phyloP scores from a whole-genome alignment of 306 rosid genomes.

The Ormosia emarginata region DNA sequence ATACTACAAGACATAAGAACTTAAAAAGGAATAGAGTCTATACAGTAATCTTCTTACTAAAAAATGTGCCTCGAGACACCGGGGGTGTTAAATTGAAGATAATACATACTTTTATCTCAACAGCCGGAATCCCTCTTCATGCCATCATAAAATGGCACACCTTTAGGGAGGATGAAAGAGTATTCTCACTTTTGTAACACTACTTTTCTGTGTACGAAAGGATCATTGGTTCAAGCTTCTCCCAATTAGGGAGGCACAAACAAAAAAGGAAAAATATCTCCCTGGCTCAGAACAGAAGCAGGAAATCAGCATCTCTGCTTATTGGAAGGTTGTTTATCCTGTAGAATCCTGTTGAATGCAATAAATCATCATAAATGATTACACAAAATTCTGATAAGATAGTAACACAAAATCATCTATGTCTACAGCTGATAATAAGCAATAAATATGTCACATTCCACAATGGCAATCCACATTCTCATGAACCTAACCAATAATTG shows the following conservation, averaged over 20 bases:
- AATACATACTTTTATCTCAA: neutral
- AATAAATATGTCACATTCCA: neutral
- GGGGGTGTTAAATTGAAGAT: neutral
- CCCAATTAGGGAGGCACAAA: neutral
- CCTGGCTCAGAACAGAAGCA: neutral
- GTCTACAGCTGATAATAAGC: slow-evolving; percentile 15
- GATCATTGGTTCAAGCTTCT: neutral
- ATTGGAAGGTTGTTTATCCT: neutral
- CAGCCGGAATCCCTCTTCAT: neutral
- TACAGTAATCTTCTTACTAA: neutral
- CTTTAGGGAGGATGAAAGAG: neutral
- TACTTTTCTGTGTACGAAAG: neutral
- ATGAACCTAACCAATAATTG: neutral
- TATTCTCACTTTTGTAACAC: neutral
- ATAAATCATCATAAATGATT: slow-evolving; percentile 11
- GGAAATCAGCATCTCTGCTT: neutral
- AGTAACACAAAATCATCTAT: slow-evolving; percentile 38
- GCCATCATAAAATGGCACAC: neutral
- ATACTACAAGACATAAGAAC: neutral
- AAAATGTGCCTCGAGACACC: neutral
- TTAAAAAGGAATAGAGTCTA: neutral
- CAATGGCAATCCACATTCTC: neutral
- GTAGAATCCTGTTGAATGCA: slow-evolving; percentile 5
- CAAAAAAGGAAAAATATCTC: neutral
- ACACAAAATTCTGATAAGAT: slow-evolving; percentile 39